Percentiles rank a stretch among this genome's conserved stretches.
Evolutionary conservation across 2,329 filamentous ascomycete genomes (phyloP).

Genomic region (Pseudocercospora pini-densiflorae): DNA sequence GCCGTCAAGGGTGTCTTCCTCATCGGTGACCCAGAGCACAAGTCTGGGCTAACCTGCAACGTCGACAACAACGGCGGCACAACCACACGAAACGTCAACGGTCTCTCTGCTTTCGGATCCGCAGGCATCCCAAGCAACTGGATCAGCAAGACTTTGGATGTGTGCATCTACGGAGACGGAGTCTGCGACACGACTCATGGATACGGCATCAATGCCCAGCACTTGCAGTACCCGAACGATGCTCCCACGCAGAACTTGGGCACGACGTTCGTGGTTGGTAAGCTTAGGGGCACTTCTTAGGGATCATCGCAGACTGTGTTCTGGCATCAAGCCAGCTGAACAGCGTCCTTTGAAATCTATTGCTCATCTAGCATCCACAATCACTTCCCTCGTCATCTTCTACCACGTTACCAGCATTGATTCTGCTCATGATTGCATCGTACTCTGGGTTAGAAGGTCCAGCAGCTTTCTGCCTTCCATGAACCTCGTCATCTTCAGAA

Average conservation of each 20-base stretch:
- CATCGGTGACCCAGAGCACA: slow-evolving; percentile 42
- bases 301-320: not conserved
- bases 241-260: slow-evolving; percentile 40
- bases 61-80: slow-evolving; percentile 42
- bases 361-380: not conserved
- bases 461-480: slow-evolving; percentile 11
- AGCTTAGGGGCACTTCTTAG: slow-evolving; percentile 21
- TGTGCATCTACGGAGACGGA: slow-evolving; percentile 44
- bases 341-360: too few relatives aligned
- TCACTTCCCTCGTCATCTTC: not conserved
- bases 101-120: slow-evolving; percentile 19
- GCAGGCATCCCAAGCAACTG: slow-evolving; percentile 39
- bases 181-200: slow-evolving; percentile 42
- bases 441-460: not conserved
- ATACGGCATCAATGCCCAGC: slow-evolving; percentile 38
- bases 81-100: slow-evolving; percentile 41
- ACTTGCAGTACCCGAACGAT: slow-evolving; percentile 37
- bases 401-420: not conserved
- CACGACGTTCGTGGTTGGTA: slow-evolving; percentile 31
- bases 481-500: slow-evolving; percentile 26
- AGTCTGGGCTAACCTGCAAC: slow-evolving; percentile 41
- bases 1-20: slow-evolving; percentile 46
- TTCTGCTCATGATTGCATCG: not conserved
- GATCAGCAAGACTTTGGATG: slow-evolving; percentile 44
- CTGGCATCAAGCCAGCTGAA: too few relatives aligned